A percentile compares a stretch with the other conserved stretches of the same genome.
Evolutionary conservation across 169 alveolate genomes (phyloP).

Genomic region (Plasmodium vinckei): DNA sequence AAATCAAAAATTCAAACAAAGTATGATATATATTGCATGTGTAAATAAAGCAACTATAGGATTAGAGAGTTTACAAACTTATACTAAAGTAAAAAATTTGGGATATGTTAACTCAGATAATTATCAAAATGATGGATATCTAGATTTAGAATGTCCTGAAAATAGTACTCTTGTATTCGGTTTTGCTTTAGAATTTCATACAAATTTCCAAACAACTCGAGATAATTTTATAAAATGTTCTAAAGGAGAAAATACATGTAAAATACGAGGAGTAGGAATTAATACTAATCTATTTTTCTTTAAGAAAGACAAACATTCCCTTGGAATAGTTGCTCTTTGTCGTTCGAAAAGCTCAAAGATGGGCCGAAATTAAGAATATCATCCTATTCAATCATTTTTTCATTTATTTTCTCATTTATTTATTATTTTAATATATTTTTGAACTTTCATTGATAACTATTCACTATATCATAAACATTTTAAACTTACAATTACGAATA

Average conservation of each 20-base stretch:
- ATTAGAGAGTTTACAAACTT: conserved; percentile 71
- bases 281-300: conserved; percentile 40
- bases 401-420: too few species aligned
- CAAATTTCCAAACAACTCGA: conserved; percentile 57
- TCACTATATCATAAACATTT: too few species aligned
- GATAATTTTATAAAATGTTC: conserved; percentile 59
- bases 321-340: conserved; percentile 66
- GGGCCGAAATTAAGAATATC: too few species aligned
- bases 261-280: conserved; percentile 53
- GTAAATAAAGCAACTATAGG: conserved; percentile 69
- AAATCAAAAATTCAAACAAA: conserved; percentile 65
- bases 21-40: conserved; percentile 76
- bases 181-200: conserved; percentile 71
- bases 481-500: too few species aligned
- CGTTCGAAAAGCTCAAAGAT: neutral
- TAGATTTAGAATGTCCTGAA: conserved; percentile 66
- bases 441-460: too few species aligned
- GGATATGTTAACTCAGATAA: conserved; percentile 32
- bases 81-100: conserved; percentile 55
- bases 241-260: conserved; percentile 23
- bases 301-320: conserved; percentile 46
- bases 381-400: too few species aligned
- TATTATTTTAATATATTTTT: too few species aligned
- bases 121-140: conserved; percentile 37
- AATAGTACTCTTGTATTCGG: conserved; percentile 68